Base-by-base conservation (phyloP, 148 eudicot species). In the Vaccinium vitisidaea region DNA sequence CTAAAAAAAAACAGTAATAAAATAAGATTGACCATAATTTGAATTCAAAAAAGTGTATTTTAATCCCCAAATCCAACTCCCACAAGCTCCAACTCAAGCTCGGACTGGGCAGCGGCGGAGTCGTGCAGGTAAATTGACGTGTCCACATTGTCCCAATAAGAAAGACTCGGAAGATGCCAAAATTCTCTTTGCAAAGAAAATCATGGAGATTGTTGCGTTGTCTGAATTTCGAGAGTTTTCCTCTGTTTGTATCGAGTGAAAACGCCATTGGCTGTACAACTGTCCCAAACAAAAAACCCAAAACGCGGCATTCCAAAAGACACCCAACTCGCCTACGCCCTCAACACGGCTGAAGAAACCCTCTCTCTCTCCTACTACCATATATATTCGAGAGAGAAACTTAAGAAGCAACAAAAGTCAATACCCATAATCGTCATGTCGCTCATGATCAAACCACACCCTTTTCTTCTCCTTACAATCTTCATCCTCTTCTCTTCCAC, bases 401-500 rank as follows among this genome's bases (percentile, higher is more conserved):
- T 48, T 9, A 69, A 69, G 61, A 69, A 52, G 16, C 27, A 50
- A 69, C 46, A 19, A 56, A 18, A 55, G 18, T 14, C 49, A 63
- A 30, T 27, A 27, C 7, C 16, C 36, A 13, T 0, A 23, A 69
- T 55, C 3, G 13, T 13, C 74, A 69, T 30, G 74, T 69, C 18
- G 39, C 18, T 50, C 59, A 2, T 50, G 23, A 43, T 46, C 50
- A 85, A 61, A 75, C 50, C 39, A 49, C 43, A 59, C 61, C 82
- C 18, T 13, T 75, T 36, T 59, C 76, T 85, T 75, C 59, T 81
- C 50, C 75, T 81, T 2, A 75, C 81, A 61, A 61, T 61, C 53
- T 25, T 85, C 23, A 12, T 85, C 43, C n/a, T 71, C 81, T 8
- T 85, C 25, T 85, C 80, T 85, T 63, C 83, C 19, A 63, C 83